A percentile compares a stretch with the other conserved stretches of the same genome.
phyloP scores from a whole-genome alignment of 2,329 filamentous ascomycete species.

The Macroventuria anomochaeta region DNA sequence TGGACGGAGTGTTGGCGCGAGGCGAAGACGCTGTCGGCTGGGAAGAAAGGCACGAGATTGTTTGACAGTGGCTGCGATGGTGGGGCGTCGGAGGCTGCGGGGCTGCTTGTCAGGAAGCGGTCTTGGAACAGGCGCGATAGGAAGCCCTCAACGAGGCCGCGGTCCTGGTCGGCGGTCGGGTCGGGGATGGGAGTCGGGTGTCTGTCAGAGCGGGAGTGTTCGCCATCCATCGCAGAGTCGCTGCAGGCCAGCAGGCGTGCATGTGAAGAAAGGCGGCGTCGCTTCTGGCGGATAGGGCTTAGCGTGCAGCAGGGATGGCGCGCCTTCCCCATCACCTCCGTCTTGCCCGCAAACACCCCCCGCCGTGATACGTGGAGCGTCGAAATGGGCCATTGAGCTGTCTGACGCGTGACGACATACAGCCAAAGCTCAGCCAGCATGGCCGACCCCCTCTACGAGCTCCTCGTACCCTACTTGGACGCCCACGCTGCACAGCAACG shows the following conservation, averaged over 20 bases:
- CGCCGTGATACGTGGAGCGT: not conserved
- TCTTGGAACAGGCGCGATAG: constrained; percentile 32
- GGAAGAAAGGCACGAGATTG: constrained; percentile 32
- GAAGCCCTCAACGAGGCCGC: constrained; percentile 25
- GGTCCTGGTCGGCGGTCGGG: constrained; percentile 5
- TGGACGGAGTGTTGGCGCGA: constrained; percentile 3
- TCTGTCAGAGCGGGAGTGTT: constrained; percentile 7
- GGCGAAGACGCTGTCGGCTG: constrained; percentile 25
- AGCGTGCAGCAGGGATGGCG: not conserved
- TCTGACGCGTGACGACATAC: constrained; percentile 3
- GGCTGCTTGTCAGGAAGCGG: constrained; percentile 28
- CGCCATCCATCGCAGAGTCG: constrained; percentile 21
- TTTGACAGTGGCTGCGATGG: constrained; percentile 22
- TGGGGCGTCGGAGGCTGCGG: constrained; percentile 21
- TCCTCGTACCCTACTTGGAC: constrained; percentile 69
- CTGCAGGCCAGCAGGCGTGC: constrained; percentile 14
- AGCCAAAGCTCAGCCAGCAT: constrained; percentile 11
- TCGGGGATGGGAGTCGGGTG: constrained; percentile 9
- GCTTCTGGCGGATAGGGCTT: constrained; percentile 8
- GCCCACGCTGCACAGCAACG: constrained; percentile 46
- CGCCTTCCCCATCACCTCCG: constrained; percentile 19
- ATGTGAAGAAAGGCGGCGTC: constrained; percentile 25
- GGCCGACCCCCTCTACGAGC: constrained; percentile 73
- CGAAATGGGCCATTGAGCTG: not conserved
- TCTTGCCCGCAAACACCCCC: constrained; percentile 17